A percentile compares a stretch with the other conserved stretches of the same genome.
Evolutionary conservation across 371 early-diverging fungal species (phyloP).

Genomic region (Apophysomyces sp.): DNA sequence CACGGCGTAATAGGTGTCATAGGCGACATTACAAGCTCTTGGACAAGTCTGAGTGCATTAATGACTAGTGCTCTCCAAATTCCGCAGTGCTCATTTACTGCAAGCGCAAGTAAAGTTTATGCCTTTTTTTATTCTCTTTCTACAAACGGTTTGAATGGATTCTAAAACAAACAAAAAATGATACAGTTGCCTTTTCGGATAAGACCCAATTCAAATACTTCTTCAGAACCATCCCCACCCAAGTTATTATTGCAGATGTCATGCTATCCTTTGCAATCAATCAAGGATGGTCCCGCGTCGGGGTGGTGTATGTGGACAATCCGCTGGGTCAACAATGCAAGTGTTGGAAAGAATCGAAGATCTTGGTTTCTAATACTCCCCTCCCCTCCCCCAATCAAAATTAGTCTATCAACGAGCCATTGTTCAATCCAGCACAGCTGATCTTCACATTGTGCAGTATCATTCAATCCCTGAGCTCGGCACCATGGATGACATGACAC

Average conservation of each 20-base stretch:
- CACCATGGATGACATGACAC: conserved; percentile 16
- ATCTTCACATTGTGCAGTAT: conserved; percentile 34
- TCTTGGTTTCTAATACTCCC: not conserved
- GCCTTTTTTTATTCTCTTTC: not conserved
- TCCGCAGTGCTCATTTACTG: conserved; percentile 57
- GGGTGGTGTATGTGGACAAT: conserved; percentile 47
- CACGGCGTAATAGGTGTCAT: conserved; percentile 57
- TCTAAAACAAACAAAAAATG: not conserved
- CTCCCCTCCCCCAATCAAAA: not conserved
- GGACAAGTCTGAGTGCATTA: conserved; percentile 54
- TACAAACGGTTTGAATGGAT: not conserved
- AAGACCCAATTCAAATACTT: conserved; percentile 47
- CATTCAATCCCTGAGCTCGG: conserved; percentile 29
- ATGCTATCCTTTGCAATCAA: conserved; percentile 40
- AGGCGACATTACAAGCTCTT: conserved; percentile 53
- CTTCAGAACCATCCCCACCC: conserved; percentile 56
- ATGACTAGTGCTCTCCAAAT: conserved; percentile 54
- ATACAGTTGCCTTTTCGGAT: conserved; percentile 42
- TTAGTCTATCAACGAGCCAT: conserved; percentile 44
- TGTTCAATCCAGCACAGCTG: conserved; percentile 29
- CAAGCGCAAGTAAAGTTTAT: conserved; percentile 35
- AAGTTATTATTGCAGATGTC: conserved; percentile 44
- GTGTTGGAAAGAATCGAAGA: too few relatives aligned
- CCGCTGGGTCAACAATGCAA: conserved; percentile 51
- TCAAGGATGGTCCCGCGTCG: conserved; percentile 49